phyloP scores from a whole-genome alignment of 768 basidiomycete species.

The Serpula lacrymans region DNA sequence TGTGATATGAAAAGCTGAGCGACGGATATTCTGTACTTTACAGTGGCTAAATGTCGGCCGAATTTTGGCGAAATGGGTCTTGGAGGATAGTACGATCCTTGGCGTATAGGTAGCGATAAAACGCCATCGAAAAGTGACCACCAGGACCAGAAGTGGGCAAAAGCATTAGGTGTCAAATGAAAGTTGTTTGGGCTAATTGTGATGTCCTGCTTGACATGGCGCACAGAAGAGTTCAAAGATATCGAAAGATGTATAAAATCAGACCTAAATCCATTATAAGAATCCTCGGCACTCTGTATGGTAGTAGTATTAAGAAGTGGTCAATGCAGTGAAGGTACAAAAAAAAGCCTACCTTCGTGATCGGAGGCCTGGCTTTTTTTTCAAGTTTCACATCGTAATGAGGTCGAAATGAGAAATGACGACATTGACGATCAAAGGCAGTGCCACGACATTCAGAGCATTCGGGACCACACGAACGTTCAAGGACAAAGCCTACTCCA shows the following conservation, averaged over 20 bases:
- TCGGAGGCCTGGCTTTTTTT: conserved; percentile 40
- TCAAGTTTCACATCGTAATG: conserved; percentile 74
- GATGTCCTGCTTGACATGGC: conserved; percentile 23
- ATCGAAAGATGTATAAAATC: conserved; percentile 92
- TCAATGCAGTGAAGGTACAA: neutral
- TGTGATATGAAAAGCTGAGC: conserved; percentile 83
- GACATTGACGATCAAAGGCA: conserved; percentile 73
- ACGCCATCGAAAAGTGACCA: conserved; percentile 80
- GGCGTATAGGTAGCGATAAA: conserved; percentile 80
- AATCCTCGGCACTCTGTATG: conserved; percentile 54
- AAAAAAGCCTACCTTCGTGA: conserved; percentile 42
- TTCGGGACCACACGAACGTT: conserved; percentile 73
- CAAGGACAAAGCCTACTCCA: conserved; percentile 79
- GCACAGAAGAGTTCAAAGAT: conserved; percentile 70
- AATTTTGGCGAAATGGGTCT: conserved; percentile 81
- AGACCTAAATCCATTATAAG: conserved; percentile 85
- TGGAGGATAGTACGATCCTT: conserved; percentile 77
- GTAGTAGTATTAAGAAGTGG: conserved; percentile 5
- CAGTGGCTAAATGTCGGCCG: conserved; percentile 80
- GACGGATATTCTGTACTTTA: conserved; percentile 84
- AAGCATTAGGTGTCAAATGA: conserved; percentile 81
- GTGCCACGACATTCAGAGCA: conserved; percentile 61
- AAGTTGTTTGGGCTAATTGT: conserved; percentile 57
- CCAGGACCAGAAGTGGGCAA: conserved; percentile 92
- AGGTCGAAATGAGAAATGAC: conserved; percentile 74